phyloP scores from a whole-genome alignment of 192 early-diverging fungal species.

The Entophlyctis helioformis region DNA sequence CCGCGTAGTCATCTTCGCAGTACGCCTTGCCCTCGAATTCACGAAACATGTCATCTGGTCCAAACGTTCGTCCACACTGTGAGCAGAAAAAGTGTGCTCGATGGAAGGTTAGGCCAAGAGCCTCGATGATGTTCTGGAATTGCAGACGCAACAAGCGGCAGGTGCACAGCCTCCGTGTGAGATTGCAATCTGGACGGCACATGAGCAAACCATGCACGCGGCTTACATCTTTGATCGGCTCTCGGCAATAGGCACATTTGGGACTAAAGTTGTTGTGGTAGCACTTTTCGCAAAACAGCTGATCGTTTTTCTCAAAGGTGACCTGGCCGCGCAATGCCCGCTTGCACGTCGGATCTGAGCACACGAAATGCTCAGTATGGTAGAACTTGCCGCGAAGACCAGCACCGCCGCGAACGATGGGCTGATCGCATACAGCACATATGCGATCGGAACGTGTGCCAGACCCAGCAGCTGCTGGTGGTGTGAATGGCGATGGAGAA shows the following conservation, averaged over 20 bases:
- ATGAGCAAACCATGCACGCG: too few relatives aligned
- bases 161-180: not conserved
- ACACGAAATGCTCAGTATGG: too few relatives aligned
- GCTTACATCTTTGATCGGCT: constrained; percentile 21
- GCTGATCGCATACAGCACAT: too few relatives aligned
- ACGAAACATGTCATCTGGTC: constrained; percentile 9
- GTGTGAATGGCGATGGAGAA: too few relatives aligned
- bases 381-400: too few relatives aligned
- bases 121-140: constrained; percentile 10
- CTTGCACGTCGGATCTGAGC: too few relatives aligned
- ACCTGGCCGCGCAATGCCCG: too few relatives aligned
- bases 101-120: constrained; percentile 22
- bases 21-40: constrained; percentile 24
- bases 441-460: too few relatives aligned
- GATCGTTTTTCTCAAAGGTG: too few relatives aligned
- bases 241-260: constrained; percentile 18
- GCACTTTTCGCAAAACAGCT: constrained; percentile 19
- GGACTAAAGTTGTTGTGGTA: constrained; percentile 16
- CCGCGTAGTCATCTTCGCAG: constrained; percentile 21
- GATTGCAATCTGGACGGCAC: not conserved
- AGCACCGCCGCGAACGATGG: too few relatives aligned
- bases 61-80: constrained; percentile 19
- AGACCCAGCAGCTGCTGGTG: too few relatives aligned
- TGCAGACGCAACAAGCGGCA: not conserved
- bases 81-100: constrained; percentile 31